phyloP scores from a whole-genome alignment of 1,139 yeast species.

The Hyphopichia burtonii region DNA sequence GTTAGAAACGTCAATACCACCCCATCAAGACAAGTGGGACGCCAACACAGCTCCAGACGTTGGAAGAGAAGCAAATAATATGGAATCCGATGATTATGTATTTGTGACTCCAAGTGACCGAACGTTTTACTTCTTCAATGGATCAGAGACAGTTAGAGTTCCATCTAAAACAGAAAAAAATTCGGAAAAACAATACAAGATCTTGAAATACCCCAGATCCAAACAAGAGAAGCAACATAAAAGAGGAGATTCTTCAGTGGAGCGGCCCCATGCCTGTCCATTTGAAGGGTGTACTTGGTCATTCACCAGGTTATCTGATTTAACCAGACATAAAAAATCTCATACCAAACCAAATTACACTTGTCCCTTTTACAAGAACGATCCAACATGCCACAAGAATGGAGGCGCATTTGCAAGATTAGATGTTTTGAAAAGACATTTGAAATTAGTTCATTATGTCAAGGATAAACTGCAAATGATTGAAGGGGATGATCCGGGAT shows the following conservation, averaged over 20 bases:
- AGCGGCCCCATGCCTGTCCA: slow-evolving; percentile 50
- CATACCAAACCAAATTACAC: slow-evolving; percentile 64
- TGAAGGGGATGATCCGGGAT: slow-evolving; percentile 50
- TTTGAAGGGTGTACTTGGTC: slow-evolving; percentile 63
- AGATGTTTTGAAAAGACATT: slow-evolving; percentile 70
- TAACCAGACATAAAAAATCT: slow-evolving; percentile 62
- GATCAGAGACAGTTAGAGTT: background rate
- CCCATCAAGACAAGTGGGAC: too few species aligned
- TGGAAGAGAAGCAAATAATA: too few species aligned
- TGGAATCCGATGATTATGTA: background rate
- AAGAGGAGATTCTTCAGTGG: background rate
- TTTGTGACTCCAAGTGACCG: background rate
- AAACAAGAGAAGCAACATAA: background rate
- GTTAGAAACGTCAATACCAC: too few species aligned
- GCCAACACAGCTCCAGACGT: too few species aligned
- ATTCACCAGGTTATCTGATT: slow-evolving; percentile 64
- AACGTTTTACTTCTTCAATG: background rate
- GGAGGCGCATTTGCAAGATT: slow-evolving; percentile 70
- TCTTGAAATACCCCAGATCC: background rate
- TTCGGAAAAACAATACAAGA: background rate
- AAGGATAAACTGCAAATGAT: slow-evolving; percentile 38
- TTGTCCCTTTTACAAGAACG: slow-evolving; percentile 70
- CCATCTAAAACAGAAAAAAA: background rate
- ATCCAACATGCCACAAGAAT: slow-evolving; percentile 68
- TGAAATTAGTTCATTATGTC: slow-evolving; percentile 63